These are phyloP conservation scores for Ochetophila trinervis DNA, from an alignment of 306 rosid genomes.

Conservation along the genomic window DNA sequence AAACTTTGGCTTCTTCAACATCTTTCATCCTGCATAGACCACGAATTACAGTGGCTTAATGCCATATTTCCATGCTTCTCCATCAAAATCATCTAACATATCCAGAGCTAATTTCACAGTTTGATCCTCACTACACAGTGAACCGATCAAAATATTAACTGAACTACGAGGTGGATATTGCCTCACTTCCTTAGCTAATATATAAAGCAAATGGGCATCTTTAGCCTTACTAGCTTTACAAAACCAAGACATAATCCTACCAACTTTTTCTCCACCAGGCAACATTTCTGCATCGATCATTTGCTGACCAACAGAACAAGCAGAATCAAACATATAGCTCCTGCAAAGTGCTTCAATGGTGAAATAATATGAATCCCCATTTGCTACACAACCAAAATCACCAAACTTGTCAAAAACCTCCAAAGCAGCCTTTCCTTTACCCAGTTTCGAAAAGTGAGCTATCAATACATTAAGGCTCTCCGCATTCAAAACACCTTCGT, in stretches of 20 bases:
- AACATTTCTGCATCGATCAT: slow-evolving; percentile 51
- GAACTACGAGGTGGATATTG: slow-evolving; percentile 27
- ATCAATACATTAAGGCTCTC: slow-evolving; percentile 51
- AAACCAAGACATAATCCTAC: slow-evolving; percentile 56
- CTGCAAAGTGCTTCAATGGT: slow-evolving; percentile 62
- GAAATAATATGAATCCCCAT: slow-evolving; percentile 53
- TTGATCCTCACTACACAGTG: slow-evolving; percentile 48
- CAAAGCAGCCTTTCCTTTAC: slow-evolving; percentile 68
- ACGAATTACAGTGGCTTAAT: slow-evolving; percentile 54
- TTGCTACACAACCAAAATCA: slow-evolving; percentile 48
- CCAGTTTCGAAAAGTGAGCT: slow-evolving; percentile 47
- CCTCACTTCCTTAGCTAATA: slow-evolving; percentile 42
- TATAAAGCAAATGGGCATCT: slow-evolving; percentile 55
- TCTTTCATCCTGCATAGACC: slow-evolving; percentile 65
- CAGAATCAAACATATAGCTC: slow-evolving; percentile 48
- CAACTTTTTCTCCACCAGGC: slow-evolving; percentile 55
- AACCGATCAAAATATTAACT: slow-evolving; percentile 35
- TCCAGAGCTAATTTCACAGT: slow-evolving; percentile 53
- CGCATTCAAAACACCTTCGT: slow-evolving; percentile 21
- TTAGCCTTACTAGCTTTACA: slow-evolving; percentile 54
- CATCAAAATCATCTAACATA: slow-evolving; percentile 46
- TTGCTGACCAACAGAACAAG: slow-evolving; percentile 47
- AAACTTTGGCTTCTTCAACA: slow-evolving; percentile 48
- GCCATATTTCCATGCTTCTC: slow-evolving; percentile 39
- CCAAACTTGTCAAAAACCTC: slow-evolving; percentile 54